Percentiles rank a stretch among this genome's conserved stretches.
phyloP scores from a whole-genome alignment of 139 green algal species.

The Micromonas pusilla region DNA sequence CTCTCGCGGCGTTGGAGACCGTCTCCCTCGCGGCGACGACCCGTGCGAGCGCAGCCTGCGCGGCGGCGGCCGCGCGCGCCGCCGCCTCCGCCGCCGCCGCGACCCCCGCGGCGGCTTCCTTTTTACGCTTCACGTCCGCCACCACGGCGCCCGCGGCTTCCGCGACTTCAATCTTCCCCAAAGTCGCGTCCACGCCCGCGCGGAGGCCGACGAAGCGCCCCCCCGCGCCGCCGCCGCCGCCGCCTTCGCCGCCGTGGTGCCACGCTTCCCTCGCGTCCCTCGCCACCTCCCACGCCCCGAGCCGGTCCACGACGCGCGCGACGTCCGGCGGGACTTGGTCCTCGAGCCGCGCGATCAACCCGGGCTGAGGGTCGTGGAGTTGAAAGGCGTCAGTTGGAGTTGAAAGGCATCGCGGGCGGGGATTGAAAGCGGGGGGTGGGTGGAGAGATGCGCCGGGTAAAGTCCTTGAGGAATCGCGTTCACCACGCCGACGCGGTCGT shows the following conservation, averaged over 20 bases:
- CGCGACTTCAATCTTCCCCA: not conserved
- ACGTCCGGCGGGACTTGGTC: slow-evolving; percentile 41
- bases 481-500: too few relatives aligned
- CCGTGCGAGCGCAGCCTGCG: slow-evolving; percentile 39
- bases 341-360: slow-evolving; percentile 50
- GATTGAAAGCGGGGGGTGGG: too few relatives aligned
- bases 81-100: slow-evolving; percentile 11
- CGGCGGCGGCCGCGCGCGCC: slow-evolving; percentile 41
- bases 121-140: not conserved
- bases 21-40: not conserved
- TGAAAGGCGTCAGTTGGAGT: too few relatives aligned
- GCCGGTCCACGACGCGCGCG: slow-evolving; percentile 41
- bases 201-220: slow-evolving; percentile 50
- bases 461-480: too few relatives aligned
- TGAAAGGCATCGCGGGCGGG: too few relatives aligned
- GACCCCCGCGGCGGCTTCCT: not conserved
- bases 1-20: not conserved
- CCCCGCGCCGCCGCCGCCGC: slow-evolving; percentile 48
- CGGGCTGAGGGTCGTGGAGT: too few relatives aligned
- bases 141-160: not conserved
- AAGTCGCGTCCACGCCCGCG: slow-evolving; percentile 38
- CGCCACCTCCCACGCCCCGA: not conserved
- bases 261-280: not conserved
- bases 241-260: not conserved
- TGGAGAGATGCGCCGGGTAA: too few relatives aligned